These are phyloP conservation scores for Tuber umbilicatum DNA, from an alignment of 495 filamentous ascomycete genomes.

Conservation along the genomic window DNA sequence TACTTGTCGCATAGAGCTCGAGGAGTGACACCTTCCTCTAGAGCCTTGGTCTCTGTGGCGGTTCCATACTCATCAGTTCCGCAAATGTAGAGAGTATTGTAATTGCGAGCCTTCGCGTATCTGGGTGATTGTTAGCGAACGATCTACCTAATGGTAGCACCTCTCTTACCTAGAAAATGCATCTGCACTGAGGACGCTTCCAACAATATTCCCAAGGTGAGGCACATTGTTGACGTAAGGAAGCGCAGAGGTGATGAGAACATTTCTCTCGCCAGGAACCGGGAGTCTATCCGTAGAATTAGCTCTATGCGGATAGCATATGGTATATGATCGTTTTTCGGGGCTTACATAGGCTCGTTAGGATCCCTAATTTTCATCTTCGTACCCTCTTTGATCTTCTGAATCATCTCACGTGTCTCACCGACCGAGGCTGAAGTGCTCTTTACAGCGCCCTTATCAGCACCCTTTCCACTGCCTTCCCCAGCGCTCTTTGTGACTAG, in stretches of 20 bases:
- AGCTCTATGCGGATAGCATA: slow-evolving; percentile 3
- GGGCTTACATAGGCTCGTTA: slow-evolving; percentile 36
- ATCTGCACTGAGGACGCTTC: slow-evolving; percentile 77
- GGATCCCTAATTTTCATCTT: slow-evolving; percentile 33
- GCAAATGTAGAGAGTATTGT: slow-evolving; percentile 60
- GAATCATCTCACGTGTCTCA: slow-evolving; percentile 16
- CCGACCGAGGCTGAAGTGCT: slow-evolving; percentile 12
- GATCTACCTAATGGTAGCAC: slow-evolving; percentile 6
- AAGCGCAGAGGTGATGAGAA: slow-evolving; percentile 60
- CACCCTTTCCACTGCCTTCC: neutral
- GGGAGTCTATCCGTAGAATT: slow-evolving; percentile 44
- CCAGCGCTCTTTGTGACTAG: slow-evolving; percentile 7
- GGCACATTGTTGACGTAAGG: slow-evolving; percentile 96
- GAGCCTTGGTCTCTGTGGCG: slow-evolving; percentile 73
- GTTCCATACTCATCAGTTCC: slow-evolving; percentile 77
- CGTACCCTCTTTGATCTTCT: slow-evolving; percentile 29
- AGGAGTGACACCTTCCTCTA: slow-evolving; percentile 49
- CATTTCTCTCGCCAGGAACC: slow-evolving; percentile 49
- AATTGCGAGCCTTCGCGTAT: slow-evolving; percentile 63
- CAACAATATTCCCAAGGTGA: slow-evolving; percentile 89
- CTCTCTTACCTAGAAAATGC: slow-evolving; percentile 59
- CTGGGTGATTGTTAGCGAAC: slow-evolving; percentile 46
- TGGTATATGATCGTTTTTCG: neutral
- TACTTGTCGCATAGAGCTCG: slow-evolving; percentile 78
- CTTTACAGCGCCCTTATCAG: slow-evolving; percentile 12